Base-by-base conservation (phyloP, 495 filamentous ascomycete species). In the Podospora tetraspora region DNA sequence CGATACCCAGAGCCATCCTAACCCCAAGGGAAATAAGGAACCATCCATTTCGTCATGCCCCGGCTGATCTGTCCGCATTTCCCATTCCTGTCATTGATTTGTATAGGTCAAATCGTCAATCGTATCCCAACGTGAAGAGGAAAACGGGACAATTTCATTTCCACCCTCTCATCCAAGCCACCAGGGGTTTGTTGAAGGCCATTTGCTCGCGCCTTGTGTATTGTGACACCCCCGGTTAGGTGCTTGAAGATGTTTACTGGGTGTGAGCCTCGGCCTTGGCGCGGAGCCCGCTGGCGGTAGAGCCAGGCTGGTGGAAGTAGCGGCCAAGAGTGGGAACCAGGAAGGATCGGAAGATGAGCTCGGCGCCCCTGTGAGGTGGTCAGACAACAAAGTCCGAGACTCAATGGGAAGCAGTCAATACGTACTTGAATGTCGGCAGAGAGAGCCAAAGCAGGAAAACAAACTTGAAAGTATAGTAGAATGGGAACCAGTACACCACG, bases 381-480 rank as follows among this genome's bases (percentile, higher is more conserved):
- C 19, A 29, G 13, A 25, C 58, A 30, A 56, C 29, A 19, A 32
- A 7, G 58, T 29, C 9, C 9, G 16, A 9, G 25, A 7, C 25
- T n/a, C 37, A 12, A 22, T 13, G 57, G 27, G 52, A 12, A 19
- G n/a, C 8, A 69, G 70, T 23, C 12, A 43, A 27, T 29, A 84
- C 90, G 77, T 89, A 98, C 95, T 83, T 84, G 84, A 93, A 96
- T 80, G 92, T 88, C 73, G 95, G 95, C 69, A 99, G 92, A 71
- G 94, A 89, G 82, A 98, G 92, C 96, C 96, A 99, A 76, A 99
- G 88, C 73, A 97, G 83, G 75, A 97, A 88, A 75, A 93, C 86
- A 77, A 99, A 97, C 85, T 99, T 99, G 90, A 98, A 98, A 82
- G 94, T 95, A 83, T 92, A 99, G 89, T 99, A 99, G 87, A 99